Conservation (phyloP, 192 early-diverging fungal genomes). For the Physocladia obscura region DNA sequence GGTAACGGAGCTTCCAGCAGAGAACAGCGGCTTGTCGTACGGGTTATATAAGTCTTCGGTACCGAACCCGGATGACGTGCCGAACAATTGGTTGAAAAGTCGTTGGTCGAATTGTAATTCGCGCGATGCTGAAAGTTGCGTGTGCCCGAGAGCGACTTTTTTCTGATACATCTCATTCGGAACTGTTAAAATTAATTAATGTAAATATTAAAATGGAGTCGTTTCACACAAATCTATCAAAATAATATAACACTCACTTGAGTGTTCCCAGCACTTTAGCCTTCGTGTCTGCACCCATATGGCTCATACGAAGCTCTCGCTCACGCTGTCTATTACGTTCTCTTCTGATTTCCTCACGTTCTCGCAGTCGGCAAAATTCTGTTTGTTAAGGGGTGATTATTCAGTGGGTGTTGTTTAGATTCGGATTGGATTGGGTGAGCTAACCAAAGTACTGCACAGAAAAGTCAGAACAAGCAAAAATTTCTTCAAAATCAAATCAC, state of each 20-base stretch:
- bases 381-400: too few species aligned
- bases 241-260: constrained; percentile 17
- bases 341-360: constrained; percentile 85
- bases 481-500: too few species aligned
- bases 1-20: constrained; percentile 50
- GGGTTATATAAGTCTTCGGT: constrained; percentile 89
- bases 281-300: constrained; percentile 86
- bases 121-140: constrained; percentile 82
- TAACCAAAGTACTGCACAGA: too few species aligned
- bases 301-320: constrained; percentile 78
- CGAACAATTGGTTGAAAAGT: constrained; percentile 89
- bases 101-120: constrained; percentile 94
- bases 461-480: too few species aligned
- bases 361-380: too few species aligned
- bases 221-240: constrained; percentile 19
- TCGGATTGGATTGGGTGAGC: too few species aligned
- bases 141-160: constrained; percentile 96
- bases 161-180: constrained; percentile 94
- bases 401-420: too few species aligned
- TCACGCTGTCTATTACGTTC: constrained; percentile 84
- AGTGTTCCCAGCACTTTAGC: constrained; percentile 62
- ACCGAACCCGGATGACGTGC: constrained; percentile 82
- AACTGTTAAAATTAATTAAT: constrained; percentile 41
- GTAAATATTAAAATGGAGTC: too few species aligned
- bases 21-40: constrained; percentile 96